These are phyloP conservation scores for Harrya chromipes DNA, from an alignment of 768 basidiomycete species.

Conservation along the genomic window DNA sequence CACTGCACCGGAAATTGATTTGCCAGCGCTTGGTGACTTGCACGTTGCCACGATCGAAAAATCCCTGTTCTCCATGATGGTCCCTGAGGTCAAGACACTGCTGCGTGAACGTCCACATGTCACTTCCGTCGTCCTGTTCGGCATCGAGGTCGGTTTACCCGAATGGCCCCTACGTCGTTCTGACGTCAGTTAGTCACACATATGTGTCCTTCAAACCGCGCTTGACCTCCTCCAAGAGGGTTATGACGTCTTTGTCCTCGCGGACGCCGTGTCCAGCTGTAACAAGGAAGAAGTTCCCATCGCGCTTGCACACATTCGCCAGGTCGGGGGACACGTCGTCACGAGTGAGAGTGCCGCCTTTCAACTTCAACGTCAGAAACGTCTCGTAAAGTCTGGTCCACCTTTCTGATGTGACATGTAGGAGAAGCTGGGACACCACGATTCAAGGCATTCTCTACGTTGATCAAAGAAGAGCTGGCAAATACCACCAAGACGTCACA, in stretches of 20 bases:
- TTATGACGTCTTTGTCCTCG: constrained; percentile 64
- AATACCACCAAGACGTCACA: constrained; percentile 44
- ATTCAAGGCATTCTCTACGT: constrained; percentile 69
- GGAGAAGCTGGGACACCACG: constrained; percentile 57
- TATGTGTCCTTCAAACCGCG: constrained; percentile 85
- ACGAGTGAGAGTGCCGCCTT: constrained; percentile 83
- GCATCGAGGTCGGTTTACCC: constrained; percentile 69
- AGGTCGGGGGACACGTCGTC: constrained; percentile 71
- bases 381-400: constrained; percentile 4
- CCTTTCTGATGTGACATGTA: constrained; percentile 25
- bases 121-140: constrained; percentile 70
- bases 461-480: constrained; percentile 79
- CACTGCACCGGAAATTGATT: constrained; percentile 61
- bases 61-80: constrained; percentile 83
- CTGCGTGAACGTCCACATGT: constrained; percentile 48
- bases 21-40: constrained; percentile 50
- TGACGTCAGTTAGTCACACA: constrained; percentile 61
- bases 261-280: constrained; percentile 81
- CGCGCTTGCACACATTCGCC: constrained; percentile 66
- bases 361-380: constrained; percentile 60
- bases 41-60: constrained; percentile 69
- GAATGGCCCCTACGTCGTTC: background rate
- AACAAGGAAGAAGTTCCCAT: constrained; percentile 78
- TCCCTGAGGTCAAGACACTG: constrained; percentile 55
- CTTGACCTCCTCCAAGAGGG: constrained; percentile 57